Base-by-base conservation (phyloP, 495 filamentous ascomycete genomes). In the Geoglossum glabrum region DNA sequence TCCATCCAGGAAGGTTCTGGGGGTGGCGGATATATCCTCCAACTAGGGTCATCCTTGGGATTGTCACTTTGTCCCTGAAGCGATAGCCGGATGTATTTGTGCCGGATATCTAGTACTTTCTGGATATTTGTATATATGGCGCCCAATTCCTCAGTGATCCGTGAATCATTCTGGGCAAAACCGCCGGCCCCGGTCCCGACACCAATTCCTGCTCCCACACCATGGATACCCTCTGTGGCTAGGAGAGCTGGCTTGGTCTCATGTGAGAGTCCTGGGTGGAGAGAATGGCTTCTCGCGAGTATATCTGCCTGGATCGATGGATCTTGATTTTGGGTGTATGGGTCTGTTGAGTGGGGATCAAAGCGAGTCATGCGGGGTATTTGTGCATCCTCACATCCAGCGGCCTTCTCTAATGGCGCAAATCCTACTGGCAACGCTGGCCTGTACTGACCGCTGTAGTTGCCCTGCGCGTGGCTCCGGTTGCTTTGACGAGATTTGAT, bases 1-100 rank as follows among this genome's bases (percentile, higher is more conserved):
- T 82, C 81, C 62, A 85, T 76, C 92, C 92, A 96, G 0, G 83
- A 86, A 10, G 92, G 90, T 61, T 89, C 86, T 19, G 90, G 92
- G 19, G 86, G 90, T 1, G 81, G 80, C 26, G 92, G 92, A 62
- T 98, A 97, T 51, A 98, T 85, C 55, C 76, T 73, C 93, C 93
- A 98, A 43, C 72, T 76, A 0, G 82, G 76, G 15, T 84, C 78
- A 70, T 97, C 86, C 59, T 86, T 90, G 0, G 92, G 92, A 63
- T 97, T 94, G 63, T 93, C 85, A 7, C 71, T 72, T 11, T 80
- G 74, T 13, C 80, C 76, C 65, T 98, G 92, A 13, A 90, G 70
- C 0, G 93, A 97, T n/a, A 95, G 68, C 3, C 76, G 72, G 31
- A 97, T 84, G 68, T 96, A 97, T 63, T 87, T 95, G 62, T 87